Base-by-base conservation (phyloP, 208 protist genomes). In the Leptomonas pyrrhocoris region DNA sequence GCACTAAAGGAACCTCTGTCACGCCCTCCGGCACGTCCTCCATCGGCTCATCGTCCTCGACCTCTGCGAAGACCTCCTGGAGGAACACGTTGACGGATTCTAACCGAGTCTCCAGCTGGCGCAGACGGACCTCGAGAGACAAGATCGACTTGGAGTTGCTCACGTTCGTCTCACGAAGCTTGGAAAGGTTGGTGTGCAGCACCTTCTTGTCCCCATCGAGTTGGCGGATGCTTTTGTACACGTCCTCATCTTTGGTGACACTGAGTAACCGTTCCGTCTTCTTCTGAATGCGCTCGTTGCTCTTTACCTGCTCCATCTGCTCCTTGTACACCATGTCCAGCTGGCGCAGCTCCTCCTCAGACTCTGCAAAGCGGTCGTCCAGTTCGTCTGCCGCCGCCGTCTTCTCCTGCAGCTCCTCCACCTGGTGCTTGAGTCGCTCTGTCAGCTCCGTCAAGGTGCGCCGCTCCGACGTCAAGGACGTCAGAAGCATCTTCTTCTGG, bases 241-340 rank as follows among this genome's bases (percentile, higher is more conserved):
- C 70, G 62, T 96, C 80, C 43, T 64, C 56, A n/a, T 63, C 43
- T 43, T 38, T 66, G 16, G 74, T 38, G 27, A 74, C 25, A 43
- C 83, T 79, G 27, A 96, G 68, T 18, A 91, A 54, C 7, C 84
- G 82, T 71, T 96, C 88, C 73, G 93, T 96, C 71, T 92, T 94
- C 75, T 93, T 91, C 48, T 77, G 75, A 16, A 96, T 79, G 13
- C 86, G 90, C 75, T 93, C 79, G 59, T 83, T 79, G 30, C 81
- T 89, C 72, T 79, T 85, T 11, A 91, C 63, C 73, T 96, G 55
- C 31, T 84, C 81, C n/a, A 65, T 21, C 55, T 85, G 56, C 58
- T 81, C 69, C 55, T 71, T 56, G 55, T 88, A 75, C 43, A 81
- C 43, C 6, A 42, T 51, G 53, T 73, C 74, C 54, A 83, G 58